Base-by-base conservation (phyloP, 768 basidiomycete species). In the Mycena rosella region DNA sequence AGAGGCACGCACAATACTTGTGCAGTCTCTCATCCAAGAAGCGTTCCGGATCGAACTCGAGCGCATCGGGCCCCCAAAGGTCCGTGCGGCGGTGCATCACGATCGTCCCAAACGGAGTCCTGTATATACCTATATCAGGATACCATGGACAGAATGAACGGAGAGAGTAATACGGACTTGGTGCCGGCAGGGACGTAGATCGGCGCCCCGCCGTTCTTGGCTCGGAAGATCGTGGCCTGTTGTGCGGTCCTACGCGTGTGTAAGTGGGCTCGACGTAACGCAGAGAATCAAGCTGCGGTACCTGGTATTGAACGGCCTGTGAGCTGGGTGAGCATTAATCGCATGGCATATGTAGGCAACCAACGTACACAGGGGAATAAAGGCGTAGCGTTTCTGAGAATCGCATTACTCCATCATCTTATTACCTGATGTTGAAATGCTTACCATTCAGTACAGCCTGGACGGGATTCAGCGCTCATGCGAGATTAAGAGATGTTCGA, bases 61-160 rank as follows among this genome's bases (percentile, higher is more conserved):
- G 74, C n/a, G 89, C 89, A 72, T 91, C 89, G 1, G 89, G 88
- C 0, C 90, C 90, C 90, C 90, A 91, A 3, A 89, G 81, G 68
- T 90, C 88, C 55, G 76, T 82, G 34, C 89, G 81, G 8, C 89
- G 82, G 40, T 92, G 91, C 88, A 90, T 89, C 34, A 86, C 76
- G 64, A 84, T 79, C 6, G 88, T 82, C 10, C 85, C 83, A 70
- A 88, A 90, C 0, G 75, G 65, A n/a, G 76, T 69, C 53, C 86
- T 85, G 40, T 15, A 13, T 9, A 24, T 20, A 26, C 44, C 26
- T 5, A 1, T 5, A 14, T n/a, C 18, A 38, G 14, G 6, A n/a
- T 17, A 57, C 22, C 0, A 34, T 17, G 42, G 20, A 42, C n/a
- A 45, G 44, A 45, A 45, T 40, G 4, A 4, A 45, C n/a, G 27